Base-by-base conservation (phyloP, 2,329 filamentous ascomycete genomes). In the Camptophora hylomeconis region DNA sequence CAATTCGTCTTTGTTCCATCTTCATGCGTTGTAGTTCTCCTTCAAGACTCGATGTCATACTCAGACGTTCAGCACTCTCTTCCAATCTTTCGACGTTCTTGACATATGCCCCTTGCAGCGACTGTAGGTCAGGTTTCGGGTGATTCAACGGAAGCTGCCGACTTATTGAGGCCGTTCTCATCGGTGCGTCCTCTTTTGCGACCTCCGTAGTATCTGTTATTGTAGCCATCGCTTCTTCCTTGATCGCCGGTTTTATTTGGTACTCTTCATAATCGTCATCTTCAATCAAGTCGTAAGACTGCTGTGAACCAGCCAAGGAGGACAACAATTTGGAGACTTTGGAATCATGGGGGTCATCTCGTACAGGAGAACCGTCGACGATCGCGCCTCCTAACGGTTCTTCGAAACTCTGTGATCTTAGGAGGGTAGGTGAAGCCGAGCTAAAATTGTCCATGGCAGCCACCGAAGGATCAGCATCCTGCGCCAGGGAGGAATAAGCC, bases 1-100 rank as follows among this genome's bases (percentile, higher is more conserved):
- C 39, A 7, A 43, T 30, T 15, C 33, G 35, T 20, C 44, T 57
- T 38, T 60, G 58, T 33, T 62, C 57, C 30, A 48, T 42, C 36
- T 59, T 57, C 46, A 63, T 52, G 35, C 54, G 58, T 32, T 54
- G 55, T 25, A 64, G 49, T 38, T 62, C 59, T 24, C 51, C 50
- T 20, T 51, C 55, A 25, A 63, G 55, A 42, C 63, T 59, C 20
- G 59, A 58, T 31, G 52, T 57, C 40, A 54, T 51, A 43, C 60
- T 65, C 33, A 65, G 46, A 18, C 56, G 55, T 44, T 63, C 61
- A 10, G 61, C 61, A 37, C 54, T 61, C 37, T 54, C 50, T 39
- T 65, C 61, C 39, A 65, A 40, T 23, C 61, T 50, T 41, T 61
- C 60, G 31, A 65, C 56, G 52, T 65, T 64, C 36, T 56, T 57